Evolutionary conservation across 768 basidiomycete species (phyloP).

Genomic region (Calocybe indica): DNA sequence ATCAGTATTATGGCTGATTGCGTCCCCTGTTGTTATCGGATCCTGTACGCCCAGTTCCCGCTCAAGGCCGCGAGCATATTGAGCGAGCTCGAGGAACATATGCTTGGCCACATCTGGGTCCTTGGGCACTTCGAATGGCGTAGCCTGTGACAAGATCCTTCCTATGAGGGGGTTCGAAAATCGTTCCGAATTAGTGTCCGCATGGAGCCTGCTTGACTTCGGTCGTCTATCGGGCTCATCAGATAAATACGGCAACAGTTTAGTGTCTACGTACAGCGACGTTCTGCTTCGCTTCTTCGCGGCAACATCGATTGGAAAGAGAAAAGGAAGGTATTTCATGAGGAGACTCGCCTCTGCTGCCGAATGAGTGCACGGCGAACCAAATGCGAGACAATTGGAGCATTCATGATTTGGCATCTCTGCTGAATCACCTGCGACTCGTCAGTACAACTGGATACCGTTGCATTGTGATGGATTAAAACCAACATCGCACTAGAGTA

Average conservation of each 20-base stretch:
- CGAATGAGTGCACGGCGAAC: slow-evolving; percentile 47
- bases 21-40: not conserved
- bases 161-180: too few species aligned
- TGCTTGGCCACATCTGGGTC: not conserved
- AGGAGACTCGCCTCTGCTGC: slow-evolving; percentile 39
- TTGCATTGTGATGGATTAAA: not conserved
- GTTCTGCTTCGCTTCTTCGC: slow-evolving; percentile 14
- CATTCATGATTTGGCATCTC: slow-evolving; percentile 49
- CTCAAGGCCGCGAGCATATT: slow-evolving; percentile 10
- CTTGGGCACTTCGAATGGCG: slow-evolving; percentile 1
- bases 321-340: too few species aligned
- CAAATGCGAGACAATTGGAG: slow-evolving; percentile 47
- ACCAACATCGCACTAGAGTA: slow-evolving; percentile 33
- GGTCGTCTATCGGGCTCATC: too few species aligned
- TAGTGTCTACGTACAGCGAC: too few species aligned
- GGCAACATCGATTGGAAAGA: too few species aligned
- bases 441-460: not conserved
- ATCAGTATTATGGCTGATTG: not conserved
- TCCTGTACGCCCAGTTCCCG: slow-evolving; percentile 9
- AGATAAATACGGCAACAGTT: too few species aligned
- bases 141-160: too few species aligned
- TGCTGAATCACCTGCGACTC: slow-evolving; percentile 49
- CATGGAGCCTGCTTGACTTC: too few species aligned
- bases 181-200: too few species aligned
- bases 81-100: slow-evolving; percentile 7